Conservation (phyloP, 306 rosid genomes). For the Abrus precatorius region DNA sequence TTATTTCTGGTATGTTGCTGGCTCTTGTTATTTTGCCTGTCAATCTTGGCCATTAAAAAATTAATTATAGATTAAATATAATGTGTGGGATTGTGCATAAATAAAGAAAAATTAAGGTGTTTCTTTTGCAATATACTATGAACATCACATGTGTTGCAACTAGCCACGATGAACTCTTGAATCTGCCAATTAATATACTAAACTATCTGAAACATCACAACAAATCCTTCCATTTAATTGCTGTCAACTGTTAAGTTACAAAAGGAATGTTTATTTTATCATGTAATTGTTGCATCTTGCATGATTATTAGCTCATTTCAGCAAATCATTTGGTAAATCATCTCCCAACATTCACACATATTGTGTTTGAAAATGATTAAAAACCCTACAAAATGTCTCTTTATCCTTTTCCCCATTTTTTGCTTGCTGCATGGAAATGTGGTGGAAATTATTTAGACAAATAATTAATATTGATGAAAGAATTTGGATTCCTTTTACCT, state of each 20-base stretch:
- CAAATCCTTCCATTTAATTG: slow-evolving; percentile 11
- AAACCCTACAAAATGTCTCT: neutral
- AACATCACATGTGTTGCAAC: neutral
- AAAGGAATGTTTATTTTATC: neutral
- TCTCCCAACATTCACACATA: neutral
- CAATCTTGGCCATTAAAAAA: slow-evolving; percentile 27
- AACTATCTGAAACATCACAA: slow-evolving; percentile 16
- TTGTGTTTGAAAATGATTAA: slow-evolving; percentile 10
- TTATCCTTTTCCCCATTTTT: neutral
- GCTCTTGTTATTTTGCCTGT: slow-evolving; percentile 32
- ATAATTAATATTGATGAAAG: slow-evolving; percentile 13
- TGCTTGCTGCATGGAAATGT: neutral
- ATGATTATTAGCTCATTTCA: neutral
- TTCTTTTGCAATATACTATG: slow-evolving; percentile 21
- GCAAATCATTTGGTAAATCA: slow-evolving; percentile 10
- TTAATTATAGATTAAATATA: neutral
- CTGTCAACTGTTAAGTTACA: neutral
- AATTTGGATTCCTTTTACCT: neutral
- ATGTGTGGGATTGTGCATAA: slow-evolving; percentile 22
- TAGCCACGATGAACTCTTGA: slow-evolving; percentile 3
- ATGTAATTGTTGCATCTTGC: neutral
- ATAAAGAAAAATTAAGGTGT: neutral
- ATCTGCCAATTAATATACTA: slow-evolving; percentile 1
- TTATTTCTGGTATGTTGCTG: slow-evolving; percentile 80
- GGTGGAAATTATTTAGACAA: slow-evolving; percentile 9